These are phyloP conservation scores for Sequoia sempervirens DNA, from an alignment of 75 land plant species.

Conservation along the genomic window DNA sequence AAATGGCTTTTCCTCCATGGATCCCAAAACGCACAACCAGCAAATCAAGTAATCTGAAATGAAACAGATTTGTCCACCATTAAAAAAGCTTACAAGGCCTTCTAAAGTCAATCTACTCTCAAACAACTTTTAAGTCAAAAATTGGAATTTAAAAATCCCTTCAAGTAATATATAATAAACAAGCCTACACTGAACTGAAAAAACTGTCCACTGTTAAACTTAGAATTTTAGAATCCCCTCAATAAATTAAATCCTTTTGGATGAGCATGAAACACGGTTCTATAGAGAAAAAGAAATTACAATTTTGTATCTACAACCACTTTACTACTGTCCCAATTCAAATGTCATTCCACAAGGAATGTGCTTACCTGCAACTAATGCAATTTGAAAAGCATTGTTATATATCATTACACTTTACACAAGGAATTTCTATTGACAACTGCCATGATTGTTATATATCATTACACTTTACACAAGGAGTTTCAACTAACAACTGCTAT, in stretches of 20 bases:
- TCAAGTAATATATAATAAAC: not conserved
- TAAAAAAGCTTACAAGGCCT: not conserved
- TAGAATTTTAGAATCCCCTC: not conserved
- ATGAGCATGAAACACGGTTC: not conserved
- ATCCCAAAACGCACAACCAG: not conserved
- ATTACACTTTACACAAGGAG: too few species aligned
- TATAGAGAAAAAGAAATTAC: not conserved
- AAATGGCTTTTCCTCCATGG: constrained; percentile 48
- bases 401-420: not conserved
- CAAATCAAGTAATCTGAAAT: not conserved
- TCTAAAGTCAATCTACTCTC: not conserved
- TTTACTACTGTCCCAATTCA: too few species aligned
- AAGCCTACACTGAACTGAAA: not conserved
- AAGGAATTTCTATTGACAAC: not conserved
- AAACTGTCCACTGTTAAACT: not conserved
- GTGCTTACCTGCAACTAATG: not conserved
- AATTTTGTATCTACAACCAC: not conserved
- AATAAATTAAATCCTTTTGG: not conserved
- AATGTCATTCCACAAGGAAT: not conserved
- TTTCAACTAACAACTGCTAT: too few species aligned
- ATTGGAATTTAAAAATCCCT: not conserved
- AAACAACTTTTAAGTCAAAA: not conserved
- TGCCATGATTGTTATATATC: too few species aligned
- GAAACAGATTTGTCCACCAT: not conserved
- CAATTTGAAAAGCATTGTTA: not conserved